phyloP scores from a whole-genome alignment of 2,329 filamentous ascomycete genomes.

The Spiromastix sp. region DNA sequence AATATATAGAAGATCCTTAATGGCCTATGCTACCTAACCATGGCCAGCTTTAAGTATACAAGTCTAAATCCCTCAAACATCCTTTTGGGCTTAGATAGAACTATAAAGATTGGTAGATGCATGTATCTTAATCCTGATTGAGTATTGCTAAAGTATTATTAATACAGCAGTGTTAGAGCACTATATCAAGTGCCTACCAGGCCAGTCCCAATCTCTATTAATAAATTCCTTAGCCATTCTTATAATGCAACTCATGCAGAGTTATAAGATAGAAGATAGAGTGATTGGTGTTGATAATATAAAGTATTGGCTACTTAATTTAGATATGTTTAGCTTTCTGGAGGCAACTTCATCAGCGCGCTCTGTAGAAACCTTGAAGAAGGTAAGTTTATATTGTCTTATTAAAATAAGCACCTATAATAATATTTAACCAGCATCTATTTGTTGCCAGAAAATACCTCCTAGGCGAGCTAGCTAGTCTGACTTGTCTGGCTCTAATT shows the following conservation, averaged over 20 bases:
- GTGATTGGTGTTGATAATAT: constrained; percentile 23
- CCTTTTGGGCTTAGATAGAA: constrained; percentile 16
- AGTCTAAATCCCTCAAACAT: constrained; percentile 19
- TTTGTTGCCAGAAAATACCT: too few species aligned
- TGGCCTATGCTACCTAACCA: constrained; percentile 14
- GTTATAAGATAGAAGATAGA: constrained; percentile 24
- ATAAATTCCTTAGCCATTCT: constrained; percentile 17
- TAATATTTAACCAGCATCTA: too few species aligned
- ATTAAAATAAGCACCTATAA: too few species aligned
- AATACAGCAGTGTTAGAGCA: constrained; percentile 13
- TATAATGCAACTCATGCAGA: constrained; percentile 26
- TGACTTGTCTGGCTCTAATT: too few species aligned
- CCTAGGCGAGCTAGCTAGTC: too few species aligned
- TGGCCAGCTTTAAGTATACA: constrained; percentile 13
- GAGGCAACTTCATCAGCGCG: constrained; percentile 18
- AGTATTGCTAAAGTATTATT: constrained; percentile 7
- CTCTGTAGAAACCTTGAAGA: constrained; percentile 17
- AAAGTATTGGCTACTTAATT: constrained; percentile 19
- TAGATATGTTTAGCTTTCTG: constrained; percentile 22
- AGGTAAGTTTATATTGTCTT: too few species aligned
- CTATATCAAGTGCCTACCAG: constrained; percentile 7
- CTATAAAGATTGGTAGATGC: constrained; percentile 20
- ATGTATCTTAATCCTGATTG: neutral
- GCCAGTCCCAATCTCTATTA: constrained; percentile 8
- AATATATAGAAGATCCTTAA: constrained; percentile 14